Evolutionary conservation across 805 yeast genomes (phyloP), one percentile per base, ranked within the genome.

Genomic region (Saturnispora zaruensis): DNA sequence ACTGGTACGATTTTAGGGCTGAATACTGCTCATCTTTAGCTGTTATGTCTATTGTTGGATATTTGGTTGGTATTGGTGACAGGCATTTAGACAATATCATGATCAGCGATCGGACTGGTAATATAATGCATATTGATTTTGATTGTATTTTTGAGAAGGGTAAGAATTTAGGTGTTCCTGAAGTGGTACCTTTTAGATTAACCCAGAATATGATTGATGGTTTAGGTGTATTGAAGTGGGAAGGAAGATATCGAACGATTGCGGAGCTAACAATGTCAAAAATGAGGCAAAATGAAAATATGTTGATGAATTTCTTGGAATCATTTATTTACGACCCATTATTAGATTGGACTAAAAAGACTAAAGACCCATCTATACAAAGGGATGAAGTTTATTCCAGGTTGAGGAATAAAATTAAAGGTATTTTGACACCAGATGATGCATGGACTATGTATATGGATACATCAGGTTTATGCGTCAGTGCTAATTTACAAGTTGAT

Each of bases 11-110:
- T 41, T 86, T 91, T 1, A 69, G 98, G 49, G 82, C 81, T 45
- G 72, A 74, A 33, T 95, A 77, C 62, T 81, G 87, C 0, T 72
- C 95, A 49, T 81, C 96, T 0, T 73, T 85, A 25, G 96, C 97
- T 0, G 98, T 91, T 0, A 93, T 95, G 99, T 89, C 97, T 0
- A 88, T 93, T 72, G 96, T 91, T 5, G 99, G 99, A 0, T 87
- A 87, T 62, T 79, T 93, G 43, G 72, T 93, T 25, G 99, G 99
- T 7, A 73, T 93, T 45, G 99, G 99, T 23, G 99, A 93, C 66
- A 74, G 99, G 37, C 99, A 93, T 63, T 85, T 96, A 57, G 99
- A 93, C 61, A 93, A 93, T 60, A 79, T 93, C 20, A 67, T 93
- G 49, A 69, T 91, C 36, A 76, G 82, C 58, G 82, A 83, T 53